Conservation (phyloP, 768 basidiomycete species). For the Kwoniella newhampshirensis region DNA sequence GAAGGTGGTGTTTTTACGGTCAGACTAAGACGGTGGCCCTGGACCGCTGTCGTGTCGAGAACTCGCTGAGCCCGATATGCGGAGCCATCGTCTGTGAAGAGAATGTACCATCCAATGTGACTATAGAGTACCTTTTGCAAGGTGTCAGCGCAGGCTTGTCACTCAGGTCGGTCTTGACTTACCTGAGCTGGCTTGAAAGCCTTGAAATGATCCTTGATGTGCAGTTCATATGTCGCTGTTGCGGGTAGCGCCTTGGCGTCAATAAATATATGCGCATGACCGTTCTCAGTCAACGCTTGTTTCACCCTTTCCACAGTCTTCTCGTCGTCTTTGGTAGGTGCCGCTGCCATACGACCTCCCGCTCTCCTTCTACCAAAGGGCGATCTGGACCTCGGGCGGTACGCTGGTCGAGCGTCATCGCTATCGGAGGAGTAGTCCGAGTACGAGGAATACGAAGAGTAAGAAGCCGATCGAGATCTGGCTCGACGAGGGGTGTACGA, state of each 20-base stretch:
- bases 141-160: background rate
- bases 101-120: constrained; percentile 73
- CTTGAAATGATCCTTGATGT: constrained; percentile 67
- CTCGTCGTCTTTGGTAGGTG: constrained; percentile 30
- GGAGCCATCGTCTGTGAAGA: constrained; percentile 65
- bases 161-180: constrained; percentile 45
- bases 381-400: constrained; percentile 15
- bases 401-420: constrained; percentile 26
- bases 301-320: constrained; percentile 27
- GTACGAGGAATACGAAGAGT: constrained; percentile 26
- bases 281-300: constrained; percentile 35
- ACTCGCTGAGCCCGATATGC: constrained; percentile 71
- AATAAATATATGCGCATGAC: constrained; percentile 38
- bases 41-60: constrained; percentile 54
- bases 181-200: constrained; percentile 74
- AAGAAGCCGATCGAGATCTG: constrained; percentile 17
- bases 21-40: constrained; percentile 39
- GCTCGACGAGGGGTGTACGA: constrained; percentile 24
- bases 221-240: constrained; percentile 58
- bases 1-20: constrained; percentile 43
- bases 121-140: constrained; percentile 67
- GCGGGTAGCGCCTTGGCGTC: constrained; percentile 27
- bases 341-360: constrained; percentile 1
- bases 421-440: constrained; percentile 26
- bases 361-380: constrained; percentile 16